Conservation (phyloP, 768 basidiomycete species). For the Lanmaoa pseudosensibilis region DNA sequence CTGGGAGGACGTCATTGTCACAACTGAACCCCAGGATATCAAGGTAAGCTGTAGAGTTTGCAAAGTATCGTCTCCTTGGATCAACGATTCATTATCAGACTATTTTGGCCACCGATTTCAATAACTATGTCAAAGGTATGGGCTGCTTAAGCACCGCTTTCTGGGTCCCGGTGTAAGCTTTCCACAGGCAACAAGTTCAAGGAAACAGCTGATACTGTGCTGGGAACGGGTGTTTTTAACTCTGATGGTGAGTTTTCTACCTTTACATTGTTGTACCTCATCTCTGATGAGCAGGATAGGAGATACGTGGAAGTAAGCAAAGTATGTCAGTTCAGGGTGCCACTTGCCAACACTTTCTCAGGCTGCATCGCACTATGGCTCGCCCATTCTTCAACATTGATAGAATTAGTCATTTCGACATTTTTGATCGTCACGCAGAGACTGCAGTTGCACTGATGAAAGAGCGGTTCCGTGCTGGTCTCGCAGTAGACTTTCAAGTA, state of each 20-base stretch:
- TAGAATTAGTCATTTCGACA: conserved; percentile 60
- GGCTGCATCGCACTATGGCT: conserved; percentile 66
- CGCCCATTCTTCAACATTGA: conserved; percentile 71
- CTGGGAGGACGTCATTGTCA: conserved; percentile 51
- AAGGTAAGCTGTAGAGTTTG: conserved; percentile 27
- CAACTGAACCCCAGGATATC: conserved; percentile 49
- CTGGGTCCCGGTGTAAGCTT: neutral
- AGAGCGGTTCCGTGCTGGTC: conserved; percentile 43
- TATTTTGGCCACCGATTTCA: conserved; percentile 45
- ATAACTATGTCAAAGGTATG: conserved; percentile 44
- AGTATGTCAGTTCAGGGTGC: neutral
- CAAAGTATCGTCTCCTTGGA: neutral
- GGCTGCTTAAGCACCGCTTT: neutral
- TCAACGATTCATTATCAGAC: conserved; percentile 23
- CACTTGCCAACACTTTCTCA: conserved; percentile 15
- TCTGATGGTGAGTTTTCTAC: conserved; percentile 40
- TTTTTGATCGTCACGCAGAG: conserved; percentile 55
- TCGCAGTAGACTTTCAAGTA: conserved; percentile 63
- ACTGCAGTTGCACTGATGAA: conserved; percentile 47
- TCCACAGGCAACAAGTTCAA: conserved; percentile 35
- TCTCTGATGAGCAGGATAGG: conserved; percentile 36
- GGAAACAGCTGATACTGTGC: conserved; percentile 31
- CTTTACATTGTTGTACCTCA: neutral
- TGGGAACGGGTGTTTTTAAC: conserved; percentile 59
- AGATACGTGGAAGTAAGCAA: conserved; percentile 66